Conservation (phyloP, 257 asterid genomes). For the Solanum clarkiae region DNA sequence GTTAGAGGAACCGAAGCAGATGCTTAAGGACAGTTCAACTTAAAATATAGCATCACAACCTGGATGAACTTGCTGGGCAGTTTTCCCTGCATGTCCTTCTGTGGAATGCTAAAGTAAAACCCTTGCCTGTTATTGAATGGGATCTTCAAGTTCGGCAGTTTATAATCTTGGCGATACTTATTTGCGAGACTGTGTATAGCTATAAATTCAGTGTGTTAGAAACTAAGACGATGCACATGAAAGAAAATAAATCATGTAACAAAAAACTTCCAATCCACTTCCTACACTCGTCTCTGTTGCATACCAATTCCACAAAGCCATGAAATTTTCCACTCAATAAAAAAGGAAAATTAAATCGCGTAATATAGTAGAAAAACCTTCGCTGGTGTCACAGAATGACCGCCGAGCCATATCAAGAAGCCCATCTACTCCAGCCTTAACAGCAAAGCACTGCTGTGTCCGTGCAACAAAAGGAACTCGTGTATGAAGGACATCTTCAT, state of each 20-base stretch:
- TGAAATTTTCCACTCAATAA: background rate
- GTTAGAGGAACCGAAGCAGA: conserved; percentile 7
- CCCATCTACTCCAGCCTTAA: conserved; percentile 95
- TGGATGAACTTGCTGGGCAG: conserved; percentile 91
- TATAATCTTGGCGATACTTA: conserved; percentile 73
- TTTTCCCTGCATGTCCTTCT: conserved; percentile 70
- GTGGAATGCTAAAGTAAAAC: conserved; percentile 93
- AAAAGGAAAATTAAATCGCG: background rate
- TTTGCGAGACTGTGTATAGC: conserved; percentile 90
- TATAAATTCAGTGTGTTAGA: conserved; percentile 30
- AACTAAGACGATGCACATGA: conserved; percentile 9
- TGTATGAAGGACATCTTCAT: conserved; percentile 89
- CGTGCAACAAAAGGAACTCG: conserved; percentile 94
- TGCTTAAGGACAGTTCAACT: background rate
- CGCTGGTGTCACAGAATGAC: conserved; percentile 95
- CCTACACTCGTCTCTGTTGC: background rate
- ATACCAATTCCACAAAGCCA: background rate
- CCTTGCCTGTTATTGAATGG: conserved; percentile 95
- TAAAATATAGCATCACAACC: conserved; percentile 29
- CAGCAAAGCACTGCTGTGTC: conserved; percentile 97
- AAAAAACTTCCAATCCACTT: conserved; percentile 16
- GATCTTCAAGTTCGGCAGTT: conserved; percentile 76
- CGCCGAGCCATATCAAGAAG: conserved; percentile 86
- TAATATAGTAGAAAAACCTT: conserved; percentile 44
- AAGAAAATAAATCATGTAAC: conserved; percentile 1